Evolutionary conservation across 257 asterid species (phyloP).

Genomic region (Fraxinus pennsylvanica): DNA sequence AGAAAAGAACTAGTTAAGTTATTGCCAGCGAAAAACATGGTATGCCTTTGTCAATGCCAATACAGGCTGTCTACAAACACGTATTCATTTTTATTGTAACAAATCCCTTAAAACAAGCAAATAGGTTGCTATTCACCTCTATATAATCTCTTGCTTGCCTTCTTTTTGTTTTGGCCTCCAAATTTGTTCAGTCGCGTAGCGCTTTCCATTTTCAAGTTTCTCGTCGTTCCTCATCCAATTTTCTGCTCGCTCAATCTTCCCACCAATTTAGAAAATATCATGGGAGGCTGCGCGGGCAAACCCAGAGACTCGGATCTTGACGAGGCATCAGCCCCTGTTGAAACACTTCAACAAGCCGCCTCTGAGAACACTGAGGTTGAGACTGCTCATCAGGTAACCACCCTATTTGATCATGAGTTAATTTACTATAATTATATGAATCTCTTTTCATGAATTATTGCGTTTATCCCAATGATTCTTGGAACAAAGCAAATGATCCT

Average conservation of each 20-base stretch:
- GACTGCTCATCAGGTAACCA: constrained; percentile 39
- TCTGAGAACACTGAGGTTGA: constrained; percentile 41
- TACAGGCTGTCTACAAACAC: neutral
- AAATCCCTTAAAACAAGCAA: neutral
- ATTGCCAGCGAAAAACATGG: neutral
- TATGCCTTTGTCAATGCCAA: neutral
- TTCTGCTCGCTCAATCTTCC: constrained; percentile 37
- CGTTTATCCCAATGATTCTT: neutral
- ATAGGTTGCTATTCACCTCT: neutral
- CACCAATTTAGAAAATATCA: constrained; percentile 27
- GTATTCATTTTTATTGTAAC: neutral
- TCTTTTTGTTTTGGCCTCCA: constrained; percentile 27
- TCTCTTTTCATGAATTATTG: neutral
- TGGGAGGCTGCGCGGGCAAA: constrained; percentile 96
- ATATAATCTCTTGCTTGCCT: neutral
- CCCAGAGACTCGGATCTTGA: constrained; percentile 62
- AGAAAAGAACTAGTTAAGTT: neutral
- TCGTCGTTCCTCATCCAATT: constrained; percentile 27
- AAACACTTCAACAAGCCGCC: constrained; percentile 22
- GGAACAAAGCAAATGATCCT: neutral
- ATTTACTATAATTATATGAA: neutral
- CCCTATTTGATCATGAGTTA: neutral
- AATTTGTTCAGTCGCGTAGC: neutral
- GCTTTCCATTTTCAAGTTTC: constrained; percentile 18
- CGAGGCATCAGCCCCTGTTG: constrained; percentile 37